phyloP scores from a whole-genome alignment of 768 basidiomycete genomes.

The Mycena albidolilacea region DNA sequence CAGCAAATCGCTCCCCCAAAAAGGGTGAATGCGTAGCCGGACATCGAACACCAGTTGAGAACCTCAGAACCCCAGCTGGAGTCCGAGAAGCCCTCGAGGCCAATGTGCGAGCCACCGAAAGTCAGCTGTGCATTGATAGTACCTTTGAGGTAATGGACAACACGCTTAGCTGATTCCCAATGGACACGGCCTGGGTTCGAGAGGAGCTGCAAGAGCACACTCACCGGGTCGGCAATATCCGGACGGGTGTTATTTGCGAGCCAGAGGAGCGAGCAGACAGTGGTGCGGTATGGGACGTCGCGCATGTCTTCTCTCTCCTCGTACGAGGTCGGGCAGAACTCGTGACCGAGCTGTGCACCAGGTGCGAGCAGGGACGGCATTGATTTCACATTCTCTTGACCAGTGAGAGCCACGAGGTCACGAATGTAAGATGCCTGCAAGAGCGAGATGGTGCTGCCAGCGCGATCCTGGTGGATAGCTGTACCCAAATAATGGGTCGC shows the following conservation, averaged over 20 bases:
- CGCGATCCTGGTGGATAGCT: conserved; percentile 27
- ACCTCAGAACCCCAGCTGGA: conserved; percentile 31
- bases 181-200: conserved; percentile 47
- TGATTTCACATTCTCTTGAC: no score
- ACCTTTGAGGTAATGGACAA: conserved; percentile 53
- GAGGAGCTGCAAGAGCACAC: conserved; percentile 46
- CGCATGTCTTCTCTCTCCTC: conserved; percentile 5
- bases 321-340: no score
- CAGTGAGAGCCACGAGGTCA: background rate
- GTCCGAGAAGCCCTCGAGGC: conserved; percentile 38
- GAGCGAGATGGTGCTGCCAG: conserved; percentile 31
- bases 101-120: conserved; percentile 33
- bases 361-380: no score
- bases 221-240: conserved; percentile 41
- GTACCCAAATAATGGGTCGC: conserved; percentile 27
- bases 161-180: conserved; percentile 52
- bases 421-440: background rate
- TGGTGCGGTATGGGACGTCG: conserved; percentile 46
- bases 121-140: background rate
- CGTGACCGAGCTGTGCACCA: no score
- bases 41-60: conserved; percentile 35
- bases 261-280: conserved; percentile 47
- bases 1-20: conserved; percentile 51
- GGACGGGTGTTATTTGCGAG: conserved; percentile 45
- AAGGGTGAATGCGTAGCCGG: conserved; percentile 51